Evolutionary conservation across 805 yeast genomes (phyloP), one percentile per base, ranked within the genome.

Genomic region (Saccharomyces cerevisiae): DNA sequence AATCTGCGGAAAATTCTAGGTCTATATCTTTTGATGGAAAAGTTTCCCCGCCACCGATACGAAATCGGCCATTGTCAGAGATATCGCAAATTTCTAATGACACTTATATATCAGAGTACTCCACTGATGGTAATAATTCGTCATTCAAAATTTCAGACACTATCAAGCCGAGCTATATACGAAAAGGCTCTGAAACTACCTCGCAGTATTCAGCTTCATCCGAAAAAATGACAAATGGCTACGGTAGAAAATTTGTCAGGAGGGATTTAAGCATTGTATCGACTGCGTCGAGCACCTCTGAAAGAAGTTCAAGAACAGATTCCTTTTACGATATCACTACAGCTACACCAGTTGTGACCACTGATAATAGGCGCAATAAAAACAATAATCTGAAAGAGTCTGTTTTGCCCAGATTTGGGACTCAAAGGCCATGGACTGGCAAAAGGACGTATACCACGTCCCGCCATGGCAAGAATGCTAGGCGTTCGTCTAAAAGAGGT

Each of bases 41-140:
- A 30, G 61, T 57, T 50, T 50, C 60, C 2, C 53, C 58, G 11
- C 41, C 52, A 6, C 48, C 55, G 22, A 28, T 56, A 55, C 63
- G 65, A 57, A 54, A 71, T 29, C 68, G 85, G 50, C 84, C 84
- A 3, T 72, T 74, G 0, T 81, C 86, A 0, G 73, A 76, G 43
- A 63, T 80, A 1, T 81, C 85, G 0, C 77, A 79, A 24, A 70
- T 76, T n/a, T 78, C 81, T 0, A 74, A 69, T 50, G 67, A 71
- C 47, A 78, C 83, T 0, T 74, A 76, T 3, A 68, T 74, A 43
- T 80, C 85, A 0, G 84, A 80, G 53, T 74, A 77, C 46, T 79
- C 84, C 0, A 77, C 79, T 4, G 68, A 69, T 41, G 71, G 66
- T 2, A 64, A 62, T 47, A 17, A 51, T 28, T 57, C 61, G 3